Percentiles rank a stretch among this genome's conserved stretches.
Conservation (phyloP, 2,329 filamentous ascomycete genomes). For the Colletotrichum endophyticum region DNA sequence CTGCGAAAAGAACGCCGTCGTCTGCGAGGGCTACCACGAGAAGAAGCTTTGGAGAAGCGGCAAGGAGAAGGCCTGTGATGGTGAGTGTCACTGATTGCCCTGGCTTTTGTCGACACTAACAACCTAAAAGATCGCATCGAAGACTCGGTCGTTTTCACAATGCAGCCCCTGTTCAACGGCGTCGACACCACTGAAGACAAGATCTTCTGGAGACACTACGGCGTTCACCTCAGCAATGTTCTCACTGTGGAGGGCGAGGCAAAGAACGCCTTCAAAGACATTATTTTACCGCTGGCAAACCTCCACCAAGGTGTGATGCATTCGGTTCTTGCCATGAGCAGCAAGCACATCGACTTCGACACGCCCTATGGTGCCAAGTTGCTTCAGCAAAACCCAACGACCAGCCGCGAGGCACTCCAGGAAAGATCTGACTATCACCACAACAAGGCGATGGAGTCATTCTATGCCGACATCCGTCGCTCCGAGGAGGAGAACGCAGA, state of each 20-base stretch:
- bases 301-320: constrained; percentile 87
- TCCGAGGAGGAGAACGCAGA: constrained; percentile 47
- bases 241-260: constrained; percentile 82
- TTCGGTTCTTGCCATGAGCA: constrained; percentile 82
- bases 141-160: constrained; percentile 47
- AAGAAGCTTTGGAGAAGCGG: constrained; percentile 89
- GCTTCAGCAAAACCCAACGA: constrained; percentile 52
- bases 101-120: neutral
- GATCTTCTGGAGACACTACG: constrained; percentile 84
- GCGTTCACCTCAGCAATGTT: constrained; percentile 77
- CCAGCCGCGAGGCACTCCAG: constrained; percentile 50
- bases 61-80: constrained; percentile 75
- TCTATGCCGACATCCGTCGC: constrained; percentile 51
- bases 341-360: constrained; percentile 72
- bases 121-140: neutral
- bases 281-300: constrained; percentile 81
- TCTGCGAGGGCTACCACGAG: constrained; percentile 89
- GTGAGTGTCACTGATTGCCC: constrained; percentile 39
- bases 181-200: constrained; percentile 82
- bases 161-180: constrained; percentile 76
- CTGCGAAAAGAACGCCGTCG: constrained; percentile 91
- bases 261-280: constrained; percentile 84
- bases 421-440: constrained; percentile 61
- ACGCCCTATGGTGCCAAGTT: constrained; percentile 61
- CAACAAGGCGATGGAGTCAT: constrained; percentile 56